Base-by-base conservation (phyloP, 1,284 basidiomycete species). In the Meira miltonrushii region DNA sequence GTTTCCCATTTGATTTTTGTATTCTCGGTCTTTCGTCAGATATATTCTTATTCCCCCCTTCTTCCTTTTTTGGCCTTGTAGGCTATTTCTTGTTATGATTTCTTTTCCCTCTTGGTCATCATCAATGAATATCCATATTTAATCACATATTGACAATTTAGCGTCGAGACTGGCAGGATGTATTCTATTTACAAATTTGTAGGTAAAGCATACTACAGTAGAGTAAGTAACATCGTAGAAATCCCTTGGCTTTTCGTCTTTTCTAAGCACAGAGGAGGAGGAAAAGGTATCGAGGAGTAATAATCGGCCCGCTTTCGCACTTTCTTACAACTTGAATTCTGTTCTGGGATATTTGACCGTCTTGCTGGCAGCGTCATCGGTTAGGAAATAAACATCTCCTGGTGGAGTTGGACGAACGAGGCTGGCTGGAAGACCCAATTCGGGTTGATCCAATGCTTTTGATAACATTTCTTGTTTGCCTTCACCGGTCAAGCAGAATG, bases 401-500 rank as follows among this genome's bases (percentile, higher is more conserved):
- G 90, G 91, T 58, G 83, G 83, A 5, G 83, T 84, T 1, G 89
- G 92, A 61, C 84, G 85, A 49, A 98, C 91, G 49, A 87, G 83
- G 23, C 89, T 87, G 40, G 90, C 85, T 4, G 94, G 95, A 15
- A 97, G 82, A 33, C 86, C 87, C 51, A 82, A 80, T 77, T 92
- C 88, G 8, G 92, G 90, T 48, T 84, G 80, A 78, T 97, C 93
- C 60, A 98, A 81, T 33, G 93, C 84, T 44, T 80, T 81, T 59
- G 83, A 80, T 33, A 98, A 83, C 58, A 85, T 85, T 49, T 37
- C 88, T 60, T 85, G 86, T 82, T 98, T 98, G 64, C 84, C 85
- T 66, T 84, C 87, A 12, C 94, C 94, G 2, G 86, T 81, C 2
- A 87, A 88, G 51, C 97, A 92, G 71, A 98, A 98, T 0, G 85